These are phyloP conservation scores for Sclerotinia glacialis DNA, from an alignment of 2,329 filamentous ascomycete genomes.

Conservation along the genomic window DNA sequence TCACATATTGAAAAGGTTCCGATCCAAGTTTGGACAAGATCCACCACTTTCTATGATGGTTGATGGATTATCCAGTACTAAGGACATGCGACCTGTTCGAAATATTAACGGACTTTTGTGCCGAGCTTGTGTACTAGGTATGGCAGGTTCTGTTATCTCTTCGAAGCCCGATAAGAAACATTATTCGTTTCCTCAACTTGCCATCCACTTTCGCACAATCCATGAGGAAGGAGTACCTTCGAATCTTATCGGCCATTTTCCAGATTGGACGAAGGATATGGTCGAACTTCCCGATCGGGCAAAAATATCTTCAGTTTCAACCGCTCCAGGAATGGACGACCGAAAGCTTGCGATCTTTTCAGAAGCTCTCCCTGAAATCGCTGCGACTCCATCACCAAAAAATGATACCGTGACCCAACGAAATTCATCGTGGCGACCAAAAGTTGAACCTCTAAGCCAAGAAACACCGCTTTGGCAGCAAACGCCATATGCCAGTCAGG, in stretches of 20 bases:
- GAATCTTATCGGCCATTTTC: constrained; percentile 35
- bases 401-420: neutral
- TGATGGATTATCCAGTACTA: constrained; percentile 55
- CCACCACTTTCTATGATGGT: constrained; percentile 58
- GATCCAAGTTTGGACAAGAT: constrained; percentile 54
- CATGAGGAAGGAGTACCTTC: constrained; percentile 37
- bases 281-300: constrained; percentile 55
- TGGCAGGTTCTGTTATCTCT: constrained; percentile 30
- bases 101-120: constrained; percentile 55
- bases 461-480: constrained; percentile 11
- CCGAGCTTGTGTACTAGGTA: constrained; percentile 49
- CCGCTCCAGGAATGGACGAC: constrained; percentile 55
- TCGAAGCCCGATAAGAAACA: constrained; percentile 40
- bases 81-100: constrained; percentile 55
- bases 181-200: constrained; percentile 58
- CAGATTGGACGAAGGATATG: constrained; percentile 60
- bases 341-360: constrained; percentile 52
- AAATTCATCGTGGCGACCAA: constrained; percentile 10
- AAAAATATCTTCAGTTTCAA: constrained; percentile 48
- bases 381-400: constrained; percentile 28
- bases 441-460: constrained; percentile 4
- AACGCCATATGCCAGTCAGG: constrained; percentile 21
- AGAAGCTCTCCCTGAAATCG: constrained; percentile 49
- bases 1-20: constrained; percentile 58
- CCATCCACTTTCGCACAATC: constrained; percentile 54